These are phyloP conservation scores for Fusarium dimerum DNA, from an alignment of 2,329 filamentous ascomycete genomes.

Conservation along the genomic window DNA sequence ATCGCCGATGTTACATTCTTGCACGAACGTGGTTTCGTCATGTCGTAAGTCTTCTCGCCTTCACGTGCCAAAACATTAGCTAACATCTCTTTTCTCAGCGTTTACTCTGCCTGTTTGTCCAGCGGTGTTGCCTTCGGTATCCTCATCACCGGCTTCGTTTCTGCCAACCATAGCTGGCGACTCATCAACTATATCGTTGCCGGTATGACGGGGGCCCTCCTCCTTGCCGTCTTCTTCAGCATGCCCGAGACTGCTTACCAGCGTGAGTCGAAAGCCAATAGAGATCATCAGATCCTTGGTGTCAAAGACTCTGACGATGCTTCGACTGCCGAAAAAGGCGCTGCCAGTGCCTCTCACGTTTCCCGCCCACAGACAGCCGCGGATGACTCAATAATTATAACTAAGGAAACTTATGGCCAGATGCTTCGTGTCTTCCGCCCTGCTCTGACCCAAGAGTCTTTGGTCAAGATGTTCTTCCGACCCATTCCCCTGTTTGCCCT, in stretches of 20 bases:
- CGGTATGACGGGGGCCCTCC: slow-evolving; percentile 45
- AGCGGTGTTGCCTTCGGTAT: slow-evolving; percentile 41
- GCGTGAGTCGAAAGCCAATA: too few relatives aligned
- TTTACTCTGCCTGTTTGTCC: slow-evolving; percentile 40
- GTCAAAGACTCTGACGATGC: too few relatives aligned
- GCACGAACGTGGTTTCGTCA: slow-evolving; percentile 52
- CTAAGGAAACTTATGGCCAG: slow-evolving; percentile 8
- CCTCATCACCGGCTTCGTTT: slow-evolving; percentile 46
- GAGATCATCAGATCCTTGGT: too few relatives aligned
- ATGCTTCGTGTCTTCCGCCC: slow-evolving; percentile 12
- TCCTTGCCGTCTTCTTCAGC: slow-evolving; percentile 49
- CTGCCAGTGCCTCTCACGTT: too few relatives aligned
- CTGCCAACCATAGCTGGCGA: slow-evolving; percentile 47
- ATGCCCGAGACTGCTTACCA: slow-evolving; percentile 49
- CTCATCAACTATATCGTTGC: slow-evolving; percentile 50
- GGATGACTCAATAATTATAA: neutral
- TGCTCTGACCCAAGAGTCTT: slow-evolving; percentile 12
- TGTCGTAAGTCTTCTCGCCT: slow-evolving; percentile 38
- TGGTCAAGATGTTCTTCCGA: slow-evolving; percentile 44
- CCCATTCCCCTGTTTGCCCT: slow-evolving; percentile 48
- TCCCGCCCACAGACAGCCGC: neutral
- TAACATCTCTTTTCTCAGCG: slow-evolving; percentile 2
- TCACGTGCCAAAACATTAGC: neutral
- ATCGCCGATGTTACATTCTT: slow-evolving; percentile 56
- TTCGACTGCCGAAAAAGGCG: too few relatives aligned